phyloP scores from a whole-genome alignment of 2,329 filamentous ascomycete genomes.

The Coniella lustricola region DNA sequence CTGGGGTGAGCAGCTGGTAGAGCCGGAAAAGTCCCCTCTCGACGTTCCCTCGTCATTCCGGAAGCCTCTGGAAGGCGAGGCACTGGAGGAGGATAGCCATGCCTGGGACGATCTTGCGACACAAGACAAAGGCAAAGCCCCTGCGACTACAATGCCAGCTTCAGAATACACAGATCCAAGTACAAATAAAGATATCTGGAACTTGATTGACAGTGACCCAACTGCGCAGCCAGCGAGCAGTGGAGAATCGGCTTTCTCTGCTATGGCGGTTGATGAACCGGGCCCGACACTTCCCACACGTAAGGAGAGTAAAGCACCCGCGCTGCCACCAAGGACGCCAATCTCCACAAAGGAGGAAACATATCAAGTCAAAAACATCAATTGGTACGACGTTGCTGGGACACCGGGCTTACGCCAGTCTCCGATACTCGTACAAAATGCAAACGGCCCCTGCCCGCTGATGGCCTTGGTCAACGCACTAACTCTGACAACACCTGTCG shows the following conservation, averaged over 20 bases:
- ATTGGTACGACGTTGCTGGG: slow-evolving; percentile 65
- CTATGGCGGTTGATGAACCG: slow-evolving; percentile 24
- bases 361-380: slow-evolving; percentile 88
- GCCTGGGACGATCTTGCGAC: slow-evolving; percentile 43
- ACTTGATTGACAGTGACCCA: slow-evolving; percentile 40
- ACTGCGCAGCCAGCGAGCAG: slow-evolving; percentile 26
- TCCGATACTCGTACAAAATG: slow-evolving; percentile 85
- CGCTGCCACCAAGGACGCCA: slow-evolving; percentile 34
- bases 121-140: slow-evolving; percentile 35
- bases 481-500: slow-evolving; percentile 69
- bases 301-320: slow-evolving; percentile 11
- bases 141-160: slow-evolving; percentile 20
- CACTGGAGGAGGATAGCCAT: slow-evolving; percentile 33
- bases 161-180: slow-evolving; percentile 4
- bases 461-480: slow-evolving; percentile 91
- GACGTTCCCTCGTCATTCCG: slow-evolving; percentile 11
- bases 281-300: slow-evolving; percentile 17
- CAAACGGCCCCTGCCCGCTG: slow-evolving; percentile 89
- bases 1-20: slow-evolving; percentile 29
- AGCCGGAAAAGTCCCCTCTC: slow-evolving; percentile 9
- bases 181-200: slow-evolving; percentile 38
- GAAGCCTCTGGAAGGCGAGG: slow-evolving; percentile 24
- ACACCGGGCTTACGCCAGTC: slow-evolving; percentile 63
- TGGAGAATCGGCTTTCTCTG: slow-evolving; percentile 33
- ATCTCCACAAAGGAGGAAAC: slow-evolving; percentile 58